Evolutionary conservation across 2,329 filamentous ascomycete species (phyloP).

Genomic region (Bertia moriformis): DNA sequence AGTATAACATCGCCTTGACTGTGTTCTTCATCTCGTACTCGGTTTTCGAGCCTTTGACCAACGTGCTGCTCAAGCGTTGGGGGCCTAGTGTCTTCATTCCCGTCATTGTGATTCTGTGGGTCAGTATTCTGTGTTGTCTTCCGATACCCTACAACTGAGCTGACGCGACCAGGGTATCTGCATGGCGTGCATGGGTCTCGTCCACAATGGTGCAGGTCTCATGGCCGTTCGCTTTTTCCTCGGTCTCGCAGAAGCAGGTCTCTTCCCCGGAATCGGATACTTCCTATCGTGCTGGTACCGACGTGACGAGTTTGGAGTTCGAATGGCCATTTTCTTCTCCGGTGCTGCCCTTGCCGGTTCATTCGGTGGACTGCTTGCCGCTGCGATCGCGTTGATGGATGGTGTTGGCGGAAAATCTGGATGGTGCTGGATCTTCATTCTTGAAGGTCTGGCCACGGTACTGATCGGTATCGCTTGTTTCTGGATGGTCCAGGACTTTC

Average conservation of each 20-base stretch:
- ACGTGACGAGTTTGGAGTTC: constrained; percentile 64
- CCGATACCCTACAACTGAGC: constrained; percentile 3
- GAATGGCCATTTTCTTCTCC: constrained; percentile 71
- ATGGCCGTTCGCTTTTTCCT: constrained; percentile 59
- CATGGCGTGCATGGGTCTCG: constrained; percentile 59
- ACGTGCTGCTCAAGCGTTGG: constrained; percentile 64
- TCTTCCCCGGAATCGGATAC: constrained; percentile 67
- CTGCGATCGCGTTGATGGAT: constrained; percentile 57
- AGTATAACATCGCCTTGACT: constrained; percentile 64
- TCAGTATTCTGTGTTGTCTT: constrained; percentile 16
- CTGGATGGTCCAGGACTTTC: constrained; percentile 74
- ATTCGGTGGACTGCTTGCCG: constrained; percentile 61
- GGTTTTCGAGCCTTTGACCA: constrained; percentile 64
- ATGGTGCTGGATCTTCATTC: constrained; percentile 54
- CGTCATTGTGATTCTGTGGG: constrained; percentile 57
- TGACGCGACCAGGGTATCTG: constrained; percentile 31
- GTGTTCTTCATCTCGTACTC: constrained; percentile 83
- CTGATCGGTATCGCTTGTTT: constrained; percentile 54
- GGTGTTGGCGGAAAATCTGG: constrained; percentile 40
- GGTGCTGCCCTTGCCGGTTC: constrained; percentile 67
- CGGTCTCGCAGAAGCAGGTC: constrained; percentile 59
- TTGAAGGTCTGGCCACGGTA: constrained; percentile 58
- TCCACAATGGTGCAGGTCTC: constrained; percentile 45
- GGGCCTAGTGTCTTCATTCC: constrained; percentile 70
- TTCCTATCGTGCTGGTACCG: constrained; percentile 78